Base-by-base conservation (phyloP, 176 grass and related monocot species). In the Phoenix roebelenii region DNA sequence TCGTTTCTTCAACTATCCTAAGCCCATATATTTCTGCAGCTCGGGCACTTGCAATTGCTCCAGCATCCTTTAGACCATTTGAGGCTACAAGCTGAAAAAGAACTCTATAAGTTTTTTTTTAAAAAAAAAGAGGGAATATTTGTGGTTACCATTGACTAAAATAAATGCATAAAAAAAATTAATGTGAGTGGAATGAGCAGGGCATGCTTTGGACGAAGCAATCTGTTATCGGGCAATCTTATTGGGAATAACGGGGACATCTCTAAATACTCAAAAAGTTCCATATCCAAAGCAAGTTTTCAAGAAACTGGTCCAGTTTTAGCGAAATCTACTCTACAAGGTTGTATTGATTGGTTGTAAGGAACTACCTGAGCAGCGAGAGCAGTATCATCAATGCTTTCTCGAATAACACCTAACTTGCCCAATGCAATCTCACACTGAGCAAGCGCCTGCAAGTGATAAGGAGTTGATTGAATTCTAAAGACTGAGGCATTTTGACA, bases 1-100 rank as follows among this genome's bases (percentile, higher is more conserved):
- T 63, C 7, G 63, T 77, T 20, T 73, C 76, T 56, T 84, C 72
- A 25, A 84, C 65, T 61, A 84, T 66, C 51, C 71, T 63, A 56
- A 89, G 80, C 23, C 80, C 76, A 77, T 84, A 84, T 18, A 77
- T 57, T 51, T 71, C 80, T 39, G 63, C 73, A 7, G 73, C 77
- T 66, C 52, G 68, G 52, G 73, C 69, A 44, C 60, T 84, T 14
- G 73, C 77, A 74, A 89, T 84, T 50, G 82, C 85, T 64, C 73
- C 85, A n/a, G 80, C 70, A 71, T 80, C 80, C 55, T 24, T 77
- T 52, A 83, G 57, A 58, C 71, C 66, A 55, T 84, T 72, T 50
- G 54, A 29, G 30, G 80, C 66, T 74, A 89, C 71, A 15, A 80
- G 67, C 80, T 89, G 23, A 14, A 72, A 59, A 57, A 71, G 9